A percentile compares a stretch with the other conserved stretches of the same genome.
These are phyloP conservation scores for Oryza glumipatula DNA, from an alignment of 176 grass and related monocot genomes.

Conservation along the genomic window DNA sequence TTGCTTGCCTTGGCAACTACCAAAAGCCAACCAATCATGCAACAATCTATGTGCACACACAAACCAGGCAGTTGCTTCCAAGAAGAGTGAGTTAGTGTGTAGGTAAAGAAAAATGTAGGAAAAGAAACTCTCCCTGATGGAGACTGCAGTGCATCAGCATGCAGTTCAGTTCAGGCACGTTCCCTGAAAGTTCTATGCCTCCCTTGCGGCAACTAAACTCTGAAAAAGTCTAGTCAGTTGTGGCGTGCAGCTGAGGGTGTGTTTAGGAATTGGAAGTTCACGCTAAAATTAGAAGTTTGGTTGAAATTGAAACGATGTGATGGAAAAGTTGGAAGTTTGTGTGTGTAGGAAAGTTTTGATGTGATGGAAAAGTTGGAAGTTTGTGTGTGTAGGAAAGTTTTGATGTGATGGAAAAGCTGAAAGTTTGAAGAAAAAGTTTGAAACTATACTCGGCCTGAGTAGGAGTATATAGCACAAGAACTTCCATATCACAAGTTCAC, in stretches of 20 bases:
- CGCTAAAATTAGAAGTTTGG: too few species aligned
- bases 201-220: background rate
- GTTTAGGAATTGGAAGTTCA: too few species aligned
- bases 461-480: background rate
- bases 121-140: background rate
- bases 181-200: background rate
- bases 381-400: too few species aligned
- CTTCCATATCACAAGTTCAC: background rate
- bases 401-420: too few species aligned
- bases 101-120: background rate
- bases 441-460: background rate
- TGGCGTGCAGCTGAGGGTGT: background rate
- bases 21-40: background rate
- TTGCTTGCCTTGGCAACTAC: background rate
- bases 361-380: too few species aligned
- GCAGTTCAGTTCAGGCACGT: background rate
- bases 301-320: too few species aligned
- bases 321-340: too few species aligned
- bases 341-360: too few species aligned
- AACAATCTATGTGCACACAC: background rate
- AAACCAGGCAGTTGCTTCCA: background rate
- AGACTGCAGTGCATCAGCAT: background rate
- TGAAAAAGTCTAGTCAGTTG: background rate
- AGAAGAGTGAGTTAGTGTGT: background rate
- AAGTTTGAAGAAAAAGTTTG: too few species aligned